These are phyloP conservation scores for Phlyctochytrium bullatum DNA, from an alignment of 192 early-diverging fungal species.

Conservation along the genomic window DNA sequence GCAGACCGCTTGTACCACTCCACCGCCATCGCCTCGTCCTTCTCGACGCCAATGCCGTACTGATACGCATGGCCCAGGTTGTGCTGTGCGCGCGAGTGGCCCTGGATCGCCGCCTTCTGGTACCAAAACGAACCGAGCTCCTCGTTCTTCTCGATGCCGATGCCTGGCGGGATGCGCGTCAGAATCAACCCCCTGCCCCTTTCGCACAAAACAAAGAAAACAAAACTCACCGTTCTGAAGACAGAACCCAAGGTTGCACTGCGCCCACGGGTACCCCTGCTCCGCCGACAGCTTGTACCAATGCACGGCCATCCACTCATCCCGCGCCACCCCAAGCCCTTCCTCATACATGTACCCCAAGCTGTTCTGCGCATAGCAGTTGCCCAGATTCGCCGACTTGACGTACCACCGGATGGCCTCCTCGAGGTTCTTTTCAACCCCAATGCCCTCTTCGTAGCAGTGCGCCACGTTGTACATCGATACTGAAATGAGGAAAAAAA, in stretches of 20 bases:
- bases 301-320: conserved; percentile 56
- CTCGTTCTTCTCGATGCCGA: conserved; percentile 57
- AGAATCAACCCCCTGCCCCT: no score
- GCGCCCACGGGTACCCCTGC: conserved; percentile 77
- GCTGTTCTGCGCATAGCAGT: conserved; percentile 74
- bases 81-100: conserved; percentile 64
- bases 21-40: conserved; percentile 57
- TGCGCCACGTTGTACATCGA: conserved; percentile 64
- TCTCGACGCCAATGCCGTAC: conserved; percentile 76
- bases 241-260: conserved; percentile 80
- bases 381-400: conserved; percentile 58
- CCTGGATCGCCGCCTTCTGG: conserved; percentile 48
- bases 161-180: no score
- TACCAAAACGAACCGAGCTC: conserved; percentile 49
- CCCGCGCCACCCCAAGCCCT: conserved; percentile 66
- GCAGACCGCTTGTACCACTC: conserved; percentile 71
- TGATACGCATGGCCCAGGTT: conserved; percentile 82
- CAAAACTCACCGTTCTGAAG: conserved; percentile 76
- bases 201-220: no score
- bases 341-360: conserved; percentile 84
- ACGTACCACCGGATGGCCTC: conserved; percentile 55
- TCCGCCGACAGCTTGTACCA: conserved; percentile 75
- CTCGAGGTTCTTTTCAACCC: conserved; percentile 29
- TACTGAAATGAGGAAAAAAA: no score
- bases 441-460: conserved; percentile 57